A percentile compares a stretch with the other conserved stretches of the same genome.
phyloP scores from a whole-genome alignment of 148 eudicot species.

The Rhododendron kiyosumense region DNA sequence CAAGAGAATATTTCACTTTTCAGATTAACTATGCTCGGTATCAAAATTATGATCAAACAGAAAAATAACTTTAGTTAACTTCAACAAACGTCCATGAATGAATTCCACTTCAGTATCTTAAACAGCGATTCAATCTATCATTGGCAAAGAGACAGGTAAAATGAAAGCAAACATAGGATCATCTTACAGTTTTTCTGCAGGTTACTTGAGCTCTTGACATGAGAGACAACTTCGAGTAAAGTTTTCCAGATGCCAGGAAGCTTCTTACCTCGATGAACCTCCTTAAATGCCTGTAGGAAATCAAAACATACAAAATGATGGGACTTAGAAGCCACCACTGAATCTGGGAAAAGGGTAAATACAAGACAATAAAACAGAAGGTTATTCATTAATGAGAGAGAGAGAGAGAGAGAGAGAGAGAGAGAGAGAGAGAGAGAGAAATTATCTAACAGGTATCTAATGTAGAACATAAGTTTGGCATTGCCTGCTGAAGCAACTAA shows the following conservation, averaged over 20 bases:
- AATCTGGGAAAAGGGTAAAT: neutral
- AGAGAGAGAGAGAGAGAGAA: neutral
- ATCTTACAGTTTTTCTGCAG: slow-evolving; percentile 53
- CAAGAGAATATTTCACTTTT: neutral
- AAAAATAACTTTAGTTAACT: neutral
- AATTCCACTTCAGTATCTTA: neutral
- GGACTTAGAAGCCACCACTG: neutral
- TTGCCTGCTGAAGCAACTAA: neutral
- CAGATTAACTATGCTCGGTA: neutral
- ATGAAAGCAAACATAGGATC: neutral
- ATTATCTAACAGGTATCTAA: neutral
- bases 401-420: neutral
- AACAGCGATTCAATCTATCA: neutral
- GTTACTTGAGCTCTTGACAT: slow-evolving; percentile 46
- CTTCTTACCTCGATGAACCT: slow-evolving; percentile 50
- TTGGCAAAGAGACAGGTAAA: neutral
- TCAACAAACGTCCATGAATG: neutral
- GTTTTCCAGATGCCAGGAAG: slow-evolving; percentile 89
- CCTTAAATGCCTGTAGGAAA: slow-evolving; percentile 70
- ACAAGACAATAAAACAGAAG: neutral
- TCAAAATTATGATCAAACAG: neutral
- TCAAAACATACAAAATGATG: neutral
- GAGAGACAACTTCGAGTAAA: slow-evolving; percentile 48
- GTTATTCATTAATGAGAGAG: neutral
- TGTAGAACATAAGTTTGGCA: neutral